phyloP scores from a whole-genome alignment of 2,329 filamentous ascomycete species.

The Cytospora piceae region DNA sequence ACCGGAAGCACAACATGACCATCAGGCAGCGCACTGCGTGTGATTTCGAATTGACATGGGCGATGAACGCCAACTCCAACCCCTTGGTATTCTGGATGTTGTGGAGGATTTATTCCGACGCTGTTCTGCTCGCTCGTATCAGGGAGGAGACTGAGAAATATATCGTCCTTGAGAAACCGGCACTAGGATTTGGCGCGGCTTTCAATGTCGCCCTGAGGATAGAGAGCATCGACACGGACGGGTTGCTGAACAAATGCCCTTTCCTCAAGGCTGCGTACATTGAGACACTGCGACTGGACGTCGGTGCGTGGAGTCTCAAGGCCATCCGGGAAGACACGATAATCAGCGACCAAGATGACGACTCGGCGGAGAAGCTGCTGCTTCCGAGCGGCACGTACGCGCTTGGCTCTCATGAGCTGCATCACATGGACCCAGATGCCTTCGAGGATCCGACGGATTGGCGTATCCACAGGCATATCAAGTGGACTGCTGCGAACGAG shows the following conservation, averaged over 20 bases:
- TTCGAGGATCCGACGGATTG: conserved; percentile 43
- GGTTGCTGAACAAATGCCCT: conserved; percentile 42
- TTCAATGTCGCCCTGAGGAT: conserved; percentile 43
- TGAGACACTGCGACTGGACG: conserved; percentile 47
- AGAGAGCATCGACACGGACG: conserved; percentile 43
- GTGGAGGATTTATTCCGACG: conserved; percentile 45
- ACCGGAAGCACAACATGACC: conserved; percentile 36
- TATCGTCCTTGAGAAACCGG: conserved; percentile 40
- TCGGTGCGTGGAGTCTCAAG: conserved; percentile 40
- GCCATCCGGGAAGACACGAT: conserved; percentile 40
- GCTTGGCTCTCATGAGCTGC: conserved; percentile 41
- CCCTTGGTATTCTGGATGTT: conserved; percentile 47
- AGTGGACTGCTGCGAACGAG: conserved; percentile 33
- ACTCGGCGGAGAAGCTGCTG: conserved; percentile 34
- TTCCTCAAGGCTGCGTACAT: conserved; percentile 45
- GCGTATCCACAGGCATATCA: conserved; percentile 41
- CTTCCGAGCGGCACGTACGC: conserved; percentile 43
- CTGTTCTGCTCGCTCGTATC: conserved; percentile 43
- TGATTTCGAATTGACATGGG: conserved; percentile 45
- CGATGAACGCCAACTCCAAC: conserved; percentile 44
- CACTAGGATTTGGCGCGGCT: conserved; percentile 42
- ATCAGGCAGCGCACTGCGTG: conserved; percentile 40
- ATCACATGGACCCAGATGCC: conserved; percentile 41
- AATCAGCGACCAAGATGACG: conserved; percentile 37
- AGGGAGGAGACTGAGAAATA: conserved; percentile 44